phyloP scores from a whole-genome alignment of 441 rosid genomes.

The Brassica hybrid region DNA sequence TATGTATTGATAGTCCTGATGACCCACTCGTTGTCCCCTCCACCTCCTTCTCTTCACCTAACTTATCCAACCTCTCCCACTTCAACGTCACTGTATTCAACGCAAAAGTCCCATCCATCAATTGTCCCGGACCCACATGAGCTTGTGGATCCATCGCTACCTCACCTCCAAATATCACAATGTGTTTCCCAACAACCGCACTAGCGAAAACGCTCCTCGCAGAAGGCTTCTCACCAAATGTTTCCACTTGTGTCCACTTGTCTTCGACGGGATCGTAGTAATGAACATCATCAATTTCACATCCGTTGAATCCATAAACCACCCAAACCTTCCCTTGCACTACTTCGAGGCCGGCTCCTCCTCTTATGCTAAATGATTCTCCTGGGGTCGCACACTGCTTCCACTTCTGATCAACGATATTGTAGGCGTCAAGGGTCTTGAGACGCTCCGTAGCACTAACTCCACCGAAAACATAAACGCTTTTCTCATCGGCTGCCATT shows the following conservation, averaged over 20 bases:
- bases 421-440: constrained; percentile 74
- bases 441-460: constrained; percentile 66
- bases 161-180: constrained; percentile 73
- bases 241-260: constrained; percentile 68
- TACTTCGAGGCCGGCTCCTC: constrained; percentile 75
- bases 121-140: constrained; percentile 85
- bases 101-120: constrained; percentile 56
- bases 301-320: constrained; percentile 79
- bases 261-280: constrained; percentile 54
- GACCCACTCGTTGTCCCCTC: neutral
- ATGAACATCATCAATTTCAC: constrained; percentile 71
- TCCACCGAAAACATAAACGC: constrained; percentile 77
- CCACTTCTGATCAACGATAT: constrained; percentile 64
- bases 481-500: constrained; percentile 56
- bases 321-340: constrained; percentile 73
- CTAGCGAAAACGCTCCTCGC: constrained; percentile 80
- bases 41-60: constrained; percentile 25
- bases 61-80: constrained; percentile 68
- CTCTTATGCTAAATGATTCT: constrained; percentile 59
- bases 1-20: neutral
- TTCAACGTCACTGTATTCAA: constrained; percentile 60
- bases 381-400: constrained; percentile 52
- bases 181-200: constrained; percentile 56
- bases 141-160: constrained; percentile 80
- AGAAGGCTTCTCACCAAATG: constrained; percentile 63